Evolutionary conservation across 345 rosid species (phyloP), one percentile per base, ranked within the genome.

Genomic region (Capsella bursapastoris): DNA sequence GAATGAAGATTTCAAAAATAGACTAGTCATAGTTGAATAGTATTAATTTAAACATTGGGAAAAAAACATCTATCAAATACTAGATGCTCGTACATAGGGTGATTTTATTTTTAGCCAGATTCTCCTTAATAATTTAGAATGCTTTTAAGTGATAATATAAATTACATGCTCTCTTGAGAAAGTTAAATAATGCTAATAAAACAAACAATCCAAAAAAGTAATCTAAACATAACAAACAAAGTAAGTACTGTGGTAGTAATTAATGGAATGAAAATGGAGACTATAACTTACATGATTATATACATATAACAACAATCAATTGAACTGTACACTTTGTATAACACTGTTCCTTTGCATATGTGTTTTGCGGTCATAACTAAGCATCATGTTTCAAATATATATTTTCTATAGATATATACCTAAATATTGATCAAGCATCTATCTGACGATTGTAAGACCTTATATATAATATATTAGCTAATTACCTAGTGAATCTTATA

Each of bases 401-500:
- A 12, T 70, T 3, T 22, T 22, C 25, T 22, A 22, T 22, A 4
- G 31, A 60, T 49, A 59, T 58, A 10, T 71, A 71, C 57, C 57
- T 70, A 22, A 70, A 12, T 58, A 57, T 59, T 35, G 28, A 40
- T 47, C 16, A 59, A 28, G 32, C 50, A 45, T 22, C 58, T 49
- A 59, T 70, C 65, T 11, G 16, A 58, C 50, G 12, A 51, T 51
- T 22, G 25, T 29, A 51, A 72, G 43, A 72, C 51, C 44, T 7
- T 50, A 11, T 49, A 22, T 22, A 22, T 22, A 22, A 22, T 22
- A 52, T 18, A 59, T 47, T 59, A 59, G 44, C 44, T 34, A 67
- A 67, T 22, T 22, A 22, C 28, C 47, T 45, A 48, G 60, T 57
- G 60, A 57, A 28, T 57, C 58, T 57, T 74, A 16, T 13, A 57